Base-by-base conservation (phyloP, 257 asterid species). In the Gentiana straminea region DNA sequence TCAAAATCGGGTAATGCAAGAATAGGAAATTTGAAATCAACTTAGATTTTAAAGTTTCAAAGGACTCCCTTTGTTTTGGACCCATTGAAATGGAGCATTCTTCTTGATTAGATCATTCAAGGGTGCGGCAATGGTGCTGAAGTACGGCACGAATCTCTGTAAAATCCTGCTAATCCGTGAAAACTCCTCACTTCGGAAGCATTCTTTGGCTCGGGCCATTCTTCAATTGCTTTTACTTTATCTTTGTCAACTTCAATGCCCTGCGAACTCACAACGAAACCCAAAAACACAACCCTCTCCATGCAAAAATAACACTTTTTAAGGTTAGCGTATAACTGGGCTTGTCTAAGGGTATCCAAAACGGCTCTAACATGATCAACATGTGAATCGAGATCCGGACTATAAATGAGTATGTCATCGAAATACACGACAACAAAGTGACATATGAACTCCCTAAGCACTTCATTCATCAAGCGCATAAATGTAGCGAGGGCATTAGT, bases 371-470 rank as follows among this genome's bases (percentile, higher is more conserved):
- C 3, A 13, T 47, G 51, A 4, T 47, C 4, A 3, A 47, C 10
- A 9, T 47, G 51, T 4, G 7, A 7, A 4, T 47, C 51, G 11
- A 47, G 11, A 47, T 13, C 3, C 1, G 12, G 12, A 13, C 11
- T 15, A 15, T 15, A 15, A 15, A 15, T 15, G 24, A 8, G 51
- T 4, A 63, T 63, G 15, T 63, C 61, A 38, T 63, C 55, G 36
- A 63, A 63, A 33, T 63, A 63, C 9, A 63, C 51, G 1, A 63
- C 49, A 35, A 47, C 44, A 36, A 63, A 47, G 54, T 8, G 53
- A 11, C 49, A 35, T 0, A 54, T 63, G 33, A 54, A 63, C 3
- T 35, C 11, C 1, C 8, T 12, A 2, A 63, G 7, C 7, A 4
- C 44, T 7, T 46, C 49, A 49, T 47, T 63, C 68, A 55, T 55